Conservation (phyloP, 2,329 filamentous ascomycete genomes). For the Paraconiothyrium brasiliense region DNA sequence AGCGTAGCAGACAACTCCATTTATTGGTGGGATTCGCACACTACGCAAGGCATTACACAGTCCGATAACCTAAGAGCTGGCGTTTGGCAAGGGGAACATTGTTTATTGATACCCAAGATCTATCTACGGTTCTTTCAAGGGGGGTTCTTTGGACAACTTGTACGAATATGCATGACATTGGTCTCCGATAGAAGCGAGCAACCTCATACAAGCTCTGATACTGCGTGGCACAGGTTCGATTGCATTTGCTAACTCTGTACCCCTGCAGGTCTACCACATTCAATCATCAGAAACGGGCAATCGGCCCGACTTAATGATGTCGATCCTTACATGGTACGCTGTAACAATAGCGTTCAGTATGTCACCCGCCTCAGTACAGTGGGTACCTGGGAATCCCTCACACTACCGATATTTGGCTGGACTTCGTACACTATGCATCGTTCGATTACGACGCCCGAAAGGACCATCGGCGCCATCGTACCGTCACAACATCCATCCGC, state of each 20-base stretch:
- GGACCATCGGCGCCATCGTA: no score
- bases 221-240: not conserved
- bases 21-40: not conserved
- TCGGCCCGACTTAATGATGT: not conserved
- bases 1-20: not conserved
- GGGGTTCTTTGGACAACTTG: not conserved
- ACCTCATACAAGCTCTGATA: not conserved
- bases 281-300: not conserved
- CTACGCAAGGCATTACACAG: not conserved
- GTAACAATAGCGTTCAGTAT: not conserved
- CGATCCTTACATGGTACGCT: not conserved
- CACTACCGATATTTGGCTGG: no score
- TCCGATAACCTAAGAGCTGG: not conserved
- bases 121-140: not conserved
- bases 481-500: no score
- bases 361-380: not conserved
- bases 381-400: no score
- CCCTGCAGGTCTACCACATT: not conserved
- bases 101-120: slow-evolving; percentile 12
- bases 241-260: not conserved
- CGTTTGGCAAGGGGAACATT: not conserved
- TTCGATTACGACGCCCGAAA: no score
- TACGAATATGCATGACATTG: not conserved
- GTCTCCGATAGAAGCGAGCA: not conserved
- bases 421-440: no score